Evolutionary conservation across 2,329 filamentous ascomycete genomes (phyloP), one percentile per base, ranked within the genome.

Genomic region (Penicillium concentricum): DNA sequence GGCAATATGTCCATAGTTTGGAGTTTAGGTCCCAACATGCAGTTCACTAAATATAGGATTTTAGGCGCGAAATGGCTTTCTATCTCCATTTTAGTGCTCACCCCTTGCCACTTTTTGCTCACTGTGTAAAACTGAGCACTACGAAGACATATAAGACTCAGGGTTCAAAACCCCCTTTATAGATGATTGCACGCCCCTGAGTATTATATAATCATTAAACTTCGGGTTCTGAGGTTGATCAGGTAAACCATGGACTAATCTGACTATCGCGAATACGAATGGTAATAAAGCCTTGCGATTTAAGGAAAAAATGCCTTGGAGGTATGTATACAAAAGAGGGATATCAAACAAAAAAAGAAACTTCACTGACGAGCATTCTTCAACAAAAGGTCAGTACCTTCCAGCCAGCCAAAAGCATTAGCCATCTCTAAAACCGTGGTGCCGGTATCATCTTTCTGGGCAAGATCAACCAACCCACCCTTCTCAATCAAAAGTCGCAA

Each of bases 341-440:
- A 42, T 42, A 42, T 42, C 22, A 10, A 26, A 52, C 20, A 41
- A 41, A 39, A 32, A 32, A n/a, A 26, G 32, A 30, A 26, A 4
- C 4, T 35, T 47, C 20, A 57, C 15, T 55, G 34, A 18, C 54
- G 57, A 22, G 54, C 54, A 35, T 58, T 53, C 4, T 61, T 56
- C 3, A 66, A 56, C 54, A 86, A 67, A 46, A 84, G 77, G 39
- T 76, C 69, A 5, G 79, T 76, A 0, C 81, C 83, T 69, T 87
- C 85, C 8, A 81, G 78, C 82, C 85, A 85, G 10, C 83, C 83
- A 26, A 84, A 75, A 26, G 81, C 79, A 12, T 78, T 76, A 15
- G 85, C 84, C 58, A 87, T 83, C 62, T 87, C 83, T 13, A 81
- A 72, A 3, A 86, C 82, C 0, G 76, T 81, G 41, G 77, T 76